Base-by-base conservation (phyloP, 129 eudicot genomes). In the Rutidosis leptorrhynchoides region DNA sequence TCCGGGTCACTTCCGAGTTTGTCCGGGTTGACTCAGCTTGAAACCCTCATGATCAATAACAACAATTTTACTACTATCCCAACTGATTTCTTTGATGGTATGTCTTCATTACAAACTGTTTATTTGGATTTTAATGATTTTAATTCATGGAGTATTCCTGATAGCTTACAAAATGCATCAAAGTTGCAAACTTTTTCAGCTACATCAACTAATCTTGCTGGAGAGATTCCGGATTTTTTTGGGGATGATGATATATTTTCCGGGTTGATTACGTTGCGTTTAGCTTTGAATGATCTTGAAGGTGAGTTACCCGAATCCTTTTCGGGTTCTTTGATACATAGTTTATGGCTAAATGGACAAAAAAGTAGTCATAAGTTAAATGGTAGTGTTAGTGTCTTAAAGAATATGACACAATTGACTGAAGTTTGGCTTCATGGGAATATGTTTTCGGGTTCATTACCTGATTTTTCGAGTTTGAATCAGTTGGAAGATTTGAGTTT, bases 381-480 rank as follows among this genome's bases (percentile, higher is more conserved):
- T 3, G 99, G 99, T 8, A 77, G 86, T 17, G 77, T 89, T 59
- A 88, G 78, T 45, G 78, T 94, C 1, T 68, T 89, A 54, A 67
- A 79, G 19, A 76, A 85, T 7, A 94, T 94, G 99, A 74, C 42
- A 29, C 88, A 95, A 25, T 74, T 89, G 60, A 72, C 88, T 37
- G 86, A 85, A 71, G 78, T 86, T 40, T 94, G 96, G 96, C 99
- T 94, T 64, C 99, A 94, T 70, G 91, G 90, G 62, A 94, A 94
- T 74, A 69, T 62, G 24, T 94, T 94, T 78, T 86, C 93, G 56
- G 99, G 99, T 72, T 74, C 76, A 23, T 84, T 94, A 53, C 99
- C 99, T 0, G 72, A 74, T 2, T 68, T 75, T 23, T 80, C 84
- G 56, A 85, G 86, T 21, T 82, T 94, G 65, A 64, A 37, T 32